Percentiles rank a stretch among this genome's conserved stretches.
phyloP scores from a whole-genome alignment of 1,284 basidiomycete species.

The Heterobasidion occidentale region DNA sequence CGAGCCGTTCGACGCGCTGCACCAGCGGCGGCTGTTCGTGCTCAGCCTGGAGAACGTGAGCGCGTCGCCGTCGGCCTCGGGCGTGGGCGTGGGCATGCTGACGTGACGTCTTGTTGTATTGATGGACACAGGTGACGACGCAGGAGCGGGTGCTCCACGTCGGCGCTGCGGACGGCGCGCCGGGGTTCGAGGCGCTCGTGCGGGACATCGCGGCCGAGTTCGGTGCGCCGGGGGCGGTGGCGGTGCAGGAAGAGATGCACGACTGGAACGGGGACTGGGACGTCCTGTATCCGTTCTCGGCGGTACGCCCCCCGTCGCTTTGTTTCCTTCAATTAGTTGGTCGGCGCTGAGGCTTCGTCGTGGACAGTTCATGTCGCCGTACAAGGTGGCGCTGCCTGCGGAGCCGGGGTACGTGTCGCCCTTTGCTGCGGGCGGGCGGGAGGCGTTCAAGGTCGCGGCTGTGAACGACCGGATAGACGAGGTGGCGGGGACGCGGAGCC shows the following conservation, averaged over 20 bases:
- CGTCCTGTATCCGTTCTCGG: slow-evolving; percentile 79
- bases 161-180: slow-evolving; percentile 79
- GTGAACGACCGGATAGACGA: slow-evolving; percentile 53
- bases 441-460: slow-evolving; percentile 52
- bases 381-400: slow-evolving; percentile 59
- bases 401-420: slow-evolving; percentile 46
- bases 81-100: neutral
- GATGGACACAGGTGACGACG: slow-evolving; percentile 51
- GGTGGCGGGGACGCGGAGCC: slow-evolving; percentile 55
- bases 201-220: slow-evolving; percentile 57
- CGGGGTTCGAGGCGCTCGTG: slow-evolving; percentile 62
- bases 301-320: slow-evolving; percentile 32
- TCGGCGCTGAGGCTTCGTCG: neutral
- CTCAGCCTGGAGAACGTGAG: slow-evolving; percentile 85
- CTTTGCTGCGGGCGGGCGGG: slow-evolving; percentile 28
- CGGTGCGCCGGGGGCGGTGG: slow-evolving; percentile 33
- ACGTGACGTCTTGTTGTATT: neutral
- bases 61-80: slow-evolving; percentile 5
- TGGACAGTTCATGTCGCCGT: slow-evolving; percentile 66
- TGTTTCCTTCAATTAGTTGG: neutral
- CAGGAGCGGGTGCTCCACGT: slow-evolving; percentile 75
- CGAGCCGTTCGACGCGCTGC: slow-evolving; percentile 73
- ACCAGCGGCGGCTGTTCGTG: slow-evolving; percentile 85
- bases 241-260: slow-evolving; percentile 49
- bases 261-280: slow-evolving; percentile 80